A percentile compares a stretch with the other conserved stretches of the same genome.
phyloP scores from a whole-genome alignment of 1,139 yeast species.

The Yamadazyma aaseri region DNA sequence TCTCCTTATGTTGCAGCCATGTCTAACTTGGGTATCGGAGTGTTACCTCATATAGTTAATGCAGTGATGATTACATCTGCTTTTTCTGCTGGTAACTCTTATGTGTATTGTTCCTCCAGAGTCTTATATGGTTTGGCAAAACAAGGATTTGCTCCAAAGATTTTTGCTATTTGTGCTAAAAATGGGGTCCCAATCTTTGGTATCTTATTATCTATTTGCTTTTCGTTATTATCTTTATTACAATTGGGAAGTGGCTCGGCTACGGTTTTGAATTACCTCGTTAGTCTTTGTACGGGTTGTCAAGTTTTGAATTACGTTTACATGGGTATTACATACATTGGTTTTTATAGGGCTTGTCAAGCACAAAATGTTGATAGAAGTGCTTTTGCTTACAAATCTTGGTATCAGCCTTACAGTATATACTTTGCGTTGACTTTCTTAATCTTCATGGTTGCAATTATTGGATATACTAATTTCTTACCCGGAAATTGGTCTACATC shows the following conservation, averaged over 20 bases:
- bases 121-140: slow-evolving; percentile 40
- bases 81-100: slow-evolving; percentile 46
- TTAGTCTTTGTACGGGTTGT: slow-evolving; percentile 75
- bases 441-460: slow-evolving; percentile 32
- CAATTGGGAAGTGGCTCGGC: slow-evolving; percentile 57
- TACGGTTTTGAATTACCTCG: slow-evolving; percentile 71
- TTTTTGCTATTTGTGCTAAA: slow-evolving; percentile 38
- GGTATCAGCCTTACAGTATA: slow-evolving; percentile 74
- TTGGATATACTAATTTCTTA: slow-evolving; percentile 37
- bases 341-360: slow-evolving; percentile 59
- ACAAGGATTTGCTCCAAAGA: slow-evolving; percentile 40
- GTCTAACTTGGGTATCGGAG: slow-evolving; percentile 38
- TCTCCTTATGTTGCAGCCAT: slow-evolving; percentile 49
- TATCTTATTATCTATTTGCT: slow-evolving; percentile 64
- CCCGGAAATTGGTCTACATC: slow-evolving; percentile 29
- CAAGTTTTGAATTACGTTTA: slow-evolving; percentile 71
- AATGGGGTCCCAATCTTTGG: slow-evolving; percentile 47
- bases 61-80: slow-evolving; percentile 45
- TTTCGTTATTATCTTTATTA: slow-evolving; percentile 59
- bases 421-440: slow-evolving; percentile 37
- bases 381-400: slow-evolving; percentile 71
- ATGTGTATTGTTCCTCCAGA: slow-evolving; percentile 44
- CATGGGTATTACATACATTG: slow-evolving; percentile 58
- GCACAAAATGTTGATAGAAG: slow-evolving; percentile 65
- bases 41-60: slow-evolving; percentile 42